Conservation (phyloP, 805 yeast species). For the Citeromyces nyonsensis region DNA sequence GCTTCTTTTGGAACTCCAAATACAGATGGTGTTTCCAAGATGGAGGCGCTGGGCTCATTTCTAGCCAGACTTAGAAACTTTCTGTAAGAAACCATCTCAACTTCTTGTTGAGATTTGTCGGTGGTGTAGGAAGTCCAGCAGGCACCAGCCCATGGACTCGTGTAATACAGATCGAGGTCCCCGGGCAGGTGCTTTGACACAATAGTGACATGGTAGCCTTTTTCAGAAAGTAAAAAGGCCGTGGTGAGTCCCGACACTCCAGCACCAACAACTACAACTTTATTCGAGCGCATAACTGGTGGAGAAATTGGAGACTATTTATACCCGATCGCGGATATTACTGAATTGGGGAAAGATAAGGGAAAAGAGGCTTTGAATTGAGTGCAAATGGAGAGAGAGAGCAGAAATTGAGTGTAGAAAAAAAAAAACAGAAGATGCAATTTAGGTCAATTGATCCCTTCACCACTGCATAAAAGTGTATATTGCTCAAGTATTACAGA, state of each 20-base stretch:
- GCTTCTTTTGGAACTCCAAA: conserved; percentile 4
- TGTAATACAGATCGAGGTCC: conserved; percentile 33
- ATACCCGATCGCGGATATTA: no score
- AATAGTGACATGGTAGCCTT: conserved; percentile 24
- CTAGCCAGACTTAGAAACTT: conserved; percentile 28
- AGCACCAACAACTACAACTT: conserved; percentile 19
- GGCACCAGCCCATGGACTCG: conserved; percentile 64
- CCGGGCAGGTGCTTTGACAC: conserved; percentile 37
- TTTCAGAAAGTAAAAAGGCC: conserved; percentile 23
- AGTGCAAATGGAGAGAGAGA: no score
- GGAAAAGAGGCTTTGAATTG: no score
- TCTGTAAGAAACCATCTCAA: conserved; percentile 31
- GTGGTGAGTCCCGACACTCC: conserved; percentile 41
- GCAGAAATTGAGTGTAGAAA: no score
- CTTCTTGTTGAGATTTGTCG: conserved; percentile 17
- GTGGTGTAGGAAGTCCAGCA: conserved; percentile 50
- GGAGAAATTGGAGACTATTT: no score
- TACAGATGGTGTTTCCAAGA: conserved; percentile 12
- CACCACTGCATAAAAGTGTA: no score
- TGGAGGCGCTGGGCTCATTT: conserved; percentile 32
- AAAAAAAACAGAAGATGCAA: no score
- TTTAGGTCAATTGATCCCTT: no score
- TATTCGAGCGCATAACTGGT: conserved; percentile 3
- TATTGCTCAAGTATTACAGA: no score
- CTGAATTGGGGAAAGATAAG: no score